Conservation (phyloP, 2,329 filamentous ascomycete genomes). For the Beauveria asiatica region DNA sequence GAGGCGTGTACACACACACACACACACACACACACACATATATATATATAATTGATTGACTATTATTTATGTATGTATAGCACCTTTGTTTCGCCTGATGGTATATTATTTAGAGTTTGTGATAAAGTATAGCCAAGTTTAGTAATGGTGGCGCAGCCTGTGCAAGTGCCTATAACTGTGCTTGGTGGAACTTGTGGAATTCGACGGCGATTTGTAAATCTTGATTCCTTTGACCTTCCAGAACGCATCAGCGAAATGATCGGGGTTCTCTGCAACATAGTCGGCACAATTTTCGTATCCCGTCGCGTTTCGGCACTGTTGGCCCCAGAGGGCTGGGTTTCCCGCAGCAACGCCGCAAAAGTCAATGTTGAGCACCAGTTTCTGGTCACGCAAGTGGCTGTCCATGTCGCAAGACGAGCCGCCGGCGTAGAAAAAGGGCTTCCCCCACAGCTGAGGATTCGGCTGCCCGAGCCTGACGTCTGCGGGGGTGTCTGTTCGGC, state of each 20-base stretch:
- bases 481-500: conserved; percentile 21
- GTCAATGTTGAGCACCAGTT: conserved; percentile 64
- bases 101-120: too few species aligned
- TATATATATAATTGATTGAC: too few species aligned
- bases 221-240: background rate
- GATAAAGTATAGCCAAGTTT: background rate
- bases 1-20: too few species aligned
- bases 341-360: conserved; percentile 68
- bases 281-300: background rate
- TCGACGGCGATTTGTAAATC: background rate
- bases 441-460: conserved; percentile 56
- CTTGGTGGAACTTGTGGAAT: background rate
- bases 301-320: background rate
- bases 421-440: conserved; percentile 53
- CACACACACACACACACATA: too few species aligned
- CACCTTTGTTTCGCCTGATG: too few species aligned
- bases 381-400: conserved; percentile 54
- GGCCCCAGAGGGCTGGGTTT: background rate
- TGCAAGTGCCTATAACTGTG: background rate
- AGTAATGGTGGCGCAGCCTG: background rate
- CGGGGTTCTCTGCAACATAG: background rate
- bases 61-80: too few species aligned
- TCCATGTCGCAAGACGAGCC: conserved; percentile 53
- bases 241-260: background rate
- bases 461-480: conserved; percentile 38